phyloP scores from a whole-genome alignment of 2,329 filamentous ascomycete genomes.

The Chaetothyriales sp. region DNA sequence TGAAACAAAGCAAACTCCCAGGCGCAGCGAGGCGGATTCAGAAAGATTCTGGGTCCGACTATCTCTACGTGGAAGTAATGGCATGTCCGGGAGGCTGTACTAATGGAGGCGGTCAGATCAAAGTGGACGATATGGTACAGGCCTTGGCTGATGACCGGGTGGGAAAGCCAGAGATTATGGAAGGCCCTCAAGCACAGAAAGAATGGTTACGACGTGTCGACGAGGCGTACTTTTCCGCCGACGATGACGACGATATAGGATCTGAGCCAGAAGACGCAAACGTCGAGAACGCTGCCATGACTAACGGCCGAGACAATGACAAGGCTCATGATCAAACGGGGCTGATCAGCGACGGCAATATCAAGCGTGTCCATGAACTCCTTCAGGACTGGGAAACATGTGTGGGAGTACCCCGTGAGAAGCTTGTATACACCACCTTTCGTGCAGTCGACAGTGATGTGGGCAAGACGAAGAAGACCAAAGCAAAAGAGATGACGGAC shows the following conservation, averaged over 20 bases:
- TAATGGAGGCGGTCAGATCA: constrained; percentile 91
- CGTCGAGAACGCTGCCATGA: constrained; percentile 9
- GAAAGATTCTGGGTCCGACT: constrained; percentile 39
- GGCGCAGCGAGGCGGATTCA: constrained; percentile 44
- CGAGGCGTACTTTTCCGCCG: constrained; percentile 75
- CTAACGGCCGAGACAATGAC: constrained; percentile 19
- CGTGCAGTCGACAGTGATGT: constrained; percentile 90
- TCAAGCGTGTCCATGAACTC: constrained; percentile 47
- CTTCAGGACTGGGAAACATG: constrained; percentile 61
- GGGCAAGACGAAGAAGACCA: constrained; percentile 45
- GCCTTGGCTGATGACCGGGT: constrained; percentile 12
- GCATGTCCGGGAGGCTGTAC: constrained; percentile 97
- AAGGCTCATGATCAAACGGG: constrained; percentile 20
- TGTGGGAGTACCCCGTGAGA: constrained; percentile 55
- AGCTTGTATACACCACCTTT: constrained; percentile 71
- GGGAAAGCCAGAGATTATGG: constrained; percentile 16
- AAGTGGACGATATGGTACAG: constrained; percentile 56
- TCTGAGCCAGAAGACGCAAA: constrained; percentile 16
- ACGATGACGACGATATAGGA: constrained; percentile 34
- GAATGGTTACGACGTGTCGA: constrained; percentile 70
- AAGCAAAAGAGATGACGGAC: constrained; percentile 40
- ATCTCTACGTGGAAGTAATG: constrained; percentile 97
- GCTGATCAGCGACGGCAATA: constrained; percentile 48
- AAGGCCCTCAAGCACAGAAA: constrained; percentile 63
- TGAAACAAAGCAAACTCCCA: constrained; percentile 61